Conservation (phyloP, 257 asterid genomes). For the Plantago elongata region DNA sequence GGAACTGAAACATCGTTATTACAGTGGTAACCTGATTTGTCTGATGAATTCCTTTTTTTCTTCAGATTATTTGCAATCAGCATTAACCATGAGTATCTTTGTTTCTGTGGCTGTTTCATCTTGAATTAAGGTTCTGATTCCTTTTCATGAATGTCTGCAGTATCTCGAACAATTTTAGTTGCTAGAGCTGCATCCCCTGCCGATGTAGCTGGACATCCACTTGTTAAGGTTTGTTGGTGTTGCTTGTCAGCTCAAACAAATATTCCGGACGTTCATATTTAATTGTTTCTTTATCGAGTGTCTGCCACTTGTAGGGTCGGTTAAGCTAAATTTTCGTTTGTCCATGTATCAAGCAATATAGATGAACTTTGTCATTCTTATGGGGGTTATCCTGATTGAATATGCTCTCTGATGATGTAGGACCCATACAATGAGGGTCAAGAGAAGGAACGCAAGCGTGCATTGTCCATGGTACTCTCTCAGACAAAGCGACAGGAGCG, state of each 20-base stretch:
- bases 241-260: slow-evolving; percentile 4
- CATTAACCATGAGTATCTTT: slow-evolving; percentile 6
- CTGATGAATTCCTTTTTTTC: slow-evolving; percentile 9
- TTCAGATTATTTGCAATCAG: slow-evolving; percentile 10
- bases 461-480: slow-evolving; percentile 81
- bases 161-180: slow-evolving; percentile 58
- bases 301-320: slow-evolving; percentile 3
- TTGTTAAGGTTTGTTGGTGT: slow-evolving; percentile 56
- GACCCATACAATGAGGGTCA: slow-evolving; percentile 71
- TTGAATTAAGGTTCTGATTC: slow-evolving; percentile 17
- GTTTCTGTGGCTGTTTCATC: slow-evolving; percentile 14
- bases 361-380: slow-evolving; percentile 15
- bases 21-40: slow-evolving; percentile 49
- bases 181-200: slow-evolving; percentile 72
- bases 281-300: slow-evolving; percentile 4
- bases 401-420: slow-evolving; percentile 34
- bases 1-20: slow-evolving; percentile 86
- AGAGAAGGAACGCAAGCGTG: slow-evolving; percentile 84
- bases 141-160: slow-evolving; percentile 29
- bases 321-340: slow-evolving; percentile 12
- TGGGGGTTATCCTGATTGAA: slow-evolving; percentile 21
- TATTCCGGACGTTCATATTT: slow-evolving; percentile 5
- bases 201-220: slow-evolving; percentile 62
- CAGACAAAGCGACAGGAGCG: slow-evolving; percentile 94
- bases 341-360: slow-evolving; percentile 9